Evolutionary conservation across 768 basidiomycete species (phyloP).

Genomic region (Pisolithus albus): DNA sequence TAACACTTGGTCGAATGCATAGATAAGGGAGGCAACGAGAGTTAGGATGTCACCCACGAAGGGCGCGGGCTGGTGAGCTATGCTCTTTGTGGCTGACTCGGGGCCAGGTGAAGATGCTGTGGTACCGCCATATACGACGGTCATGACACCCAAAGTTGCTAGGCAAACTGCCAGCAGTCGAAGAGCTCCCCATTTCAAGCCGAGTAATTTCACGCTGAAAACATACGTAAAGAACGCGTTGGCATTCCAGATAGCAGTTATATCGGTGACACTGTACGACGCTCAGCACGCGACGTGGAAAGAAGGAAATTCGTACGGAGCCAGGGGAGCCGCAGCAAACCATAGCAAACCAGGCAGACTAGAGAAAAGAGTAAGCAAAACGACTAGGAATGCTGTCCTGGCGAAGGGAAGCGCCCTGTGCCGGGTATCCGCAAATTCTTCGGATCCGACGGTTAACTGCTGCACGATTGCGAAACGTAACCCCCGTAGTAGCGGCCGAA

Average conservation of each 20-base stretch:
- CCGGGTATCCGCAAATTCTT: conserved; percentile 9
- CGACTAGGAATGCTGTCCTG: conserved; percentile 29
- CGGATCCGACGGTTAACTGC: conserved; percentile 13
- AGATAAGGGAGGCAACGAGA: conserved; percentile 62
- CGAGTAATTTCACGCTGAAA: conserved; percentile 68
- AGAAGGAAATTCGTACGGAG: conserved; percentile 48
- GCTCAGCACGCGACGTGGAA: conserved; percentile 4
- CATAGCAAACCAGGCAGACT: conserved; percentile 64
- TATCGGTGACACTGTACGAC: conserved; percentile 61
- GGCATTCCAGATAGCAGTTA: conserved; percentile 85
- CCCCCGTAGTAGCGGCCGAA: conserved; percentile 42
- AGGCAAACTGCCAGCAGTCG: conserved; percentile 67
- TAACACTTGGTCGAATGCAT: conserved; percentile 75
- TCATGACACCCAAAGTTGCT: conserved; percentile 74
- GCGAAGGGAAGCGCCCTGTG: conserved; percentile 17
- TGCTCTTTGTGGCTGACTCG: conserved; percentile 8
- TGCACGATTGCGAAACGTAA: conserved; percentile 44
- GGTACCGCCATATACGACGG: conserved; percentile 77
- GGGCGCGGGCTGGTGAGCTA: conserved; percentile 37
- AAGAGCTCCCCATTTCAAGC: conserved; percentile 53
- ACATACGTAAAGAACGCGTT: conserved; percentile 90
- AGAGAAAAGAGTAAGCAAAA: conserved; percentile 35
- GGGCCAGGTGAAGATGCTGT: conserved; percentile 19
- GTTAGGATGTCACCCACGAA: conserved; percentile 71
- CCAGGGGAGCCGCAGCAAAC: conserved; percentile 64